phyloP scores from a whole-genome alignment of 345 rosid species.

The Capsella bursapastoris region DNA sequence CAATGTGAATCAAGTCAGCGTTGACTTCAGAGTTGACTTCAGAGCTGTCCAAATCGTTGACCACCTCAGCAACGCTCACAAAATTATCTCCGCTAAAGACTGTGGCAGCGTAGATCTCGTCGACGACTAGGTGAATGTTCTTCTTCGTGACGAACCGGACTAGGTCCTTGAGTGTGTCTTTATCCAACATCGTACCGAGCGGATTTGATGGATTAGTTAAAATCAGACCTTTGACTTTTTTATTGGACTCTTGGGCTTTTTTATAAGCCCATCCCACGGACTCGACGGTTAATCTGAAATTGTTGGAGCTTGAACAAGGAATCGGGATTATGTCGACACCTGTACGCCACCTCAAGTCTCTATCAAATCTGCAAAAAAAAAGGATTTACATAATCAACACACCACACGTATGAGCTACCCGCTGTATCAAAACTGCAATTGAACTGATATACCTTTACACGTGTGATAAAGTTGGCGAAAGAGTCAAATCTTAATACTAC shows the following conservation, averaged over 20 bases:
- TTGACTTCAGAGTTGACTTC: slow-evolving; percentile 52
- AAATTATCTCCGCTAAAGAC: slow-evolving; percentile 62
- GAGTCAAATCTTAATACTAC: slow-evolving; percentile 35
- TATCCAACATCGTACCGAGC: slow-evolving; percentile 66
- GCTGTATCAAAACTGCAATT: slow-evolving; percentile 8
- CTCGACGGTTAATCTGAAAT: slow-evolving; percentile 57
- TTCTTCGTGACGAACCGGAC: slow-evolving; percentile 56
- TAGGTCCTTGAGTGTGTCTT: slow-evolving; percentile 51
- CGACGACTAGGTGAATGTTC: slow-evolving; percentile 76
- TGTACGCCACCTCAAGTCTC: slow-evolving; percentile 89
- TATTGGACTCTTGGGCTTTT: slow-evolving; percentile 51
- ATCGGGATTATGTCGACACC: slow-evolving; percentile 69
- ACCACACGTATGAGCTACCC: not conserved
- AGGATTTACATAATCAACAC: not conserved
- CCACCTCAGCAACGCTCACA: slow-evolving; percentile 66
- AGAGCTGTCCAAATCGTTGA: slow-evolving; percentile 49
- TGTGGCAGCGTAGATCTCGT: slow-evolving; percentile 82
- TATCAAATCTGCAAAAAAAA: slow-evolving; percentile 58
- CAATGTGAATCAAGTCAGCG: slow-evolving; percentile 66
- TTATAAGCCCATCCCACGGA: slow-evolving; percentile 66
- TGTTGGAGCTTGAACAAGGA: slow-evolving; percentile 67
- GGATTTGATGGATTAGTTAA: slow-evolving; percentile 91
- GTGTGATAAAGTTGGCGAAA: slow-evolving; percentile 25
- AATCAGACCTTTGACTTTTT: slow-evolving; percentile 74
- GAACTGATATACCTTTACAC: slow-evolving; percentile 14